Evolutionary conservation across 2,329 filamentous ascomycete species (phyloP).

Genomic region (Plenodomus biglobosus): DNA sequence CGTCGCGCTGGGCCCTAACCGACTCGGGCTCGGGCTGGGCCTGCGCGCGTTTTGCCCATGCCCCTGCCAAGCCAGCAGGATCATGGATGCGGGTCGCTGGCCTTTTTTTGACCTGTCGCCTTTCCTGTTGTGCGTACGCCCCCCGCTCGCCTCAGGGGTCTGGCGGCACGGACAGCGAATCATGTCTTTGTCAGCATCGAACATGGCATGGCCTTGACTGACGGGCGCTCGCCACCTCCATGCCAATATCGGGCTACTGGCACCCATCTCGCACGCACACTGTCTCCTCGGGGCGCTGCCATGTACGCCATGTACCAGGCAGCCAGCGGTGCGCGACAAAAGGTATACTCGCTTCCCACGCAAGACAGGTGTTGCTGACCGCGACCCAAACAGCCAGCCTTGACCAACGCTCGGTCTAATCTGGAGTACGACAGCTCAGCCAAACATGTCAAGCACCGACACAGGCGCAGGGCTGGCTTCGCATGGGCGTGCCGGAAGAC

Average conservation of each 20-base stretch:
- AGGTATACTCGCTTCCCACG: no score
- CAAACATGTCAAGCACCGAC: constrained; percentile 7
- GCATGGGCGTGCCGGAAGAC: constrained; percentile 23
- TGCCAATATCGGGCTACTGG: no score
- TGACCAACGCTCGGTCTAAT: not conserved
- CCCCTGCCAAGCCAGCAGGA: constrained; percentile 40
- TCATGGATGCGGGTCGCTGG: constrained; percentile 12
- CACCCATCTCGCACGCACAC: no score
- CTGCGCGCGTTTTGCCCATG: constrained; percentile 12
- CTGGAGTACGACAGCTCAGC: constrained; percentile 4
- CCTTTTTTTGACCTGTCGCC: constrained; percentile 22
- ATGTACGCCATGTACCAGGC: no score
- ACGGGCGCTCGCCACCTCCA: constrained; percentile 12
- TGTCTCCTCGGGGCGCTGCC: not conserved
- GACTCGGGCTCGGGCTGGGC: constrained; percentile 5
- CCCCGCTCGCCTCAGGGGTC: constrained; percentile 29
- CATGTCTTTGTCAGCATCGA: constrained; percentile 16
- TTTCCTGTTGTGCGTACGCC: constrained; percentile 29
- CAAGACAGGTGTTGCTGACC: not conserved
- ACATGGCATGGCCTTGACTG: constrained; percentile 10
- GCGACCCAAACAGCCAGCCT: not conserved
- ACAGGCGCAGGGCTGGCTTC: constrained; percentile 17
- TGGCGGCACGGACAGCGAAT: constrained; percentile 24
- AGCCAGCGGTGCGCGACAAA: no score
- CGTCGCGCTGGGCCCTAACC: constrained; percentile 11